These are phyloP conservation scores for Ceratobasidium sp. DNA, from an alignment of 1,284 basidiomycete species.

Conservation along the genomic window DNA sequence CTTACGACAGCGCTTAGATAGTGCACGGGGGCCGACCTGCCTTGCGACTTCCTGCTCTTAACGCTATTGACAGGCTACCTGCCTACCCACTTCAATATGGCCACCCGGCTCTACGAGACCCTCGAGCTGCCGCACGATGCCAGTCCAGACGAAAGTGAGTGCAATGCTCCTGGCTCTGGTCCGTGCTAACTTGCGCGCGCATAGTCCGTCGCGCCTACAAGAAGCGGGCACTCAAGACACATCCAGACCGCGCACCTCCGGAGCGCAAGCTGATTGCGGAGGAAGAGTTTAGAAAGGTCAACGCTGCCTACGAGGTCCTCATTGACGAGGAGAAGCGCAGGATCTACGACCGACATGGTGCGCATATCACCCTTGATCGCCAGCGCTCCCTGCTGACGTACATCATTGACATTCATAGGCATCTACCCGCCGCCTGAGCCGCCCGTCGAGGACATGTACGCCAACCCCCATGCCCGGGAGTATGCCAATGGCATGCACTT, in stretches of 20 bases:
- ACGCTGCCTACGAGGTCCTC: slow-evolving; percentile 67
- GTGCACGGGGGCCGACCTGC: slow-evolving; percentile 6
- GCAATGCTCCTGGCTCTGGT: slow-evolving; percentile 42
- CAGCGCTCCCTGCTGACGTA: slow-evolving; percentile 33
- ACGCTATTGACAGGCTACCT: slow-evolving; percentile 23
- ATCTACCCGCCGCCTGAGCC: slow-evolving; percentile 42
- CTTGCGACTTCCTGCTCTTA: slow-evolving; percentile 30
- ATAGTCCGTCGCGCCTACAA: slow-evolving; percentile 74
- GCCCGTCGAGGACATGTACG: slow-evolving; percentile 28
- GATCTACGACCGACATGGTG: slow-evolving; percentile 74
- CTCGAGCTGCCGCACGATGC: slow-evolving; percentile 60
- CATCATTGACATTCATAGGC: slow-evolving; percentile 20
- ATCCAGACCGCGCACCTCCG: slow-evolving; percentile 72
- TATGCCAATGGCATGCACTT: slow-evolving; percentile 16
- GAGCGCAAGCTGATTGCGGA: slow-evolving; percentile 65
- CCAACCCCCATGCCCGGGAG: slow-evolving; percentile 24
- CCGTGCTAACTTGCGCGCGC: slow-evolving; percentile 26
- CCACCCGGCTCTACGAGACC: slow-evolving; percentile 69
- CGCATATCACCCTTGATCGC: slow-evolving; percentile 1
- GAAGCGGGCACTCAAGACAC: slow-evolving; percentile 70
- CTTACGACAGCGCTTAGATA: not conserved
- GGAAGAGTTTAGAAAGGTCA: slow-evolving; percentile 66
- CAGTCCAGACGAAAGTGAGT: slow-evolving; percentile 61
- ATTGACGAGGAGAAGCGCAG: slow-evolving; percentile 60
- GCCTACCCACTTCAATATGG: slow-evolving; percentile 58